phyloP scores from a whole-genome alignment of 257 asterid species.

The Anisodus acutangulus region DNA sequence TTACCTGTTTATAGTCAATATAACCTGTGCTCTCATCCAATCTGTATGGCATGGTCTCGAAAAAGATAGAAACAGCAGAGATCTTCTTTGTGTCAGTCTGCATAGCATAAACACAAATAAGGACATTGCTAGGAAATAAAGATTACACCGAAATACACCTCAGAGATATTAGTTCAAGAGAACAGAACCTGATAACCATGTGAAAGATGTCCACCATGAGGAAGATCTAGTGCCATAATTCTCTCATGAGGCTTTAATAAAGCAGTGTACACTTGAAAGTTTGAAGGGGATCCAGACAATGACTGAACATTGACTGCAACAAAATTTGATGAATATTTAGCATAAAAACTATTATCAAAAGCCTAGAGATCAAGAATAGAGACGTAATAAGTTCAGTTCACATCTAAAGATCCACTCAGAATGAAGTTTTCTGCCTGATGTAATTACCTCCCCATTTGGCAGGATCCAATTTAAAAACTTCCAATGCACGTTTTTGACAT shows the following conservation, averaged over 20 bases:
- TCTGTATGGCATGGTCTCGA: slow-evolving; percentile 98
- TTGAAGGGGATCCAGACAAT: slow-evolving; percentile 93
- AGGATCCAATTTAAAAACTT: slow-evolving; percentile 81
- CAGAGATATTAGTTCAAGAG: slow-evolving; percentile 5
- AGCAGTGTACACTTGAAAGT: slow-evolving; percentile 96
- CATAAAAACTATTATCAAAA: neutral
- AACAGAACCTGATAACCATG: slow-evolving; percentile 95
- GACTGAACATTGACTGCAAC: slow-evolving; percentile 91
- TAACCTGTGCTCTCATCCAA: slow-evolving; percentile 92
- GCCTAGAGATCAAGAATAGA: neutral
- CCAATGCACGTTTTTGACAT: slow-evolving; percentile 96
- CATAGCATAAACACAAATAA: slow-evolving; percentile 26
- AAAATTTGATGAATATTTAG: slow-evolving; percentile 2
- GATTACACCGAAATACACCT: neutral
- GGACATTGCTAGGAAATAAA: neutral
- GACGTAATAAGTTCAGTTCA: neutral
- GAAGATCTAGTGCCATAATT: slow-evolving; percentile 99
- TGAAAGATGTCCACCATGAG: slow-evolving; percentile 98
- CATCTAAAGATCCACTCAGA: slow-evolving; percentile 6
- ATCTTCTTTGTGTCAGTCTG: slow-evolving; percentile 99
- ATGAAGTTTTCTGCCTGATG: neutral
- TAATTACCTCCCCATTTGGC: slow-evolving; percentile 93
- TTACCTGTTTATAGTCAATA: slow-evolving; percentile 95
- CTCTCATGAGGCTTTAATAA: slow-evolving; percentile 92
- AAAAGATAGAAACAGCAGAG: slow-evolving; percentile 91